Evolutionary conservation across 2,329 filamentous ascomycete species (phyloP).

Genomic region (Aspergillus nomiae): DNA sequence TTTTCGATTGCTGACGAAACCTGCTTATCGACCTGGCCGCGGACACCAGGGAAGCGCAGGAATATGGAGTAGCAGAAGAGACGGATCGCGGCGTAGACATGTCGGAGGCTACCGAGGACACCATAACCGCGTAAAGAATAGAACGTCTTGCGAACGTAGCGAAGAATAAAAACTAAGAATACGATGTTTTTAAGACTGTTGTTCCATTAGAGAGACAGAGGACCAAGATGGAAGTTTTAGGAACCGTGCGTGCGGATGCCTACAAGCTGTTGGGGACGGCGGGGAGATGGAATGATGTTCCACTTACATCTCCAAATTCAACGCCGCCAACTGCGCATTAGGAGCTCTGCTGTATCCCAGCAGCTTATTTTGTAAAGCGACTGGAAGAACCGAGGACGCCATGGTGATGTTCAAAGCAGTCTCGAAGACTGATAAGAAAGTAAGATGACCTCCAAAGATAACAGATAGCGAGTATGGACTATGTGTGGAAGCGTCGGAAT

Average conservation of each 20-base stretch:
- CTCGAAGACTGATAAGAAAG: slow-evolving; percentile 9
- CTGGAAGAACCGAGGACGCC: slow-evolving; percentile 44
- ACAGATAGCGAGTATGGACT: slow-evolving; percentile 7
- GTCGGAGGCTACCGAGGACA: slow-evolving; percentile 73
- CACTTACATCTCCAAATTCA: slow-evolving; percentile 49
- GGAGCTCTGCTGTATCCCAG: slow-evolving; percentile 38
- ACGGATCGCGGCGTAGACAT: slow-evolving; percentile 71
- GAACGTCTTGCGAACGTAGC: slow-evolving; percentile 76
- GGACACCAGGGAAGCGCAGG: slow-evolving; percentile 82
- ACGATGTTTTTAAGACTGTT: slow-evolving; percentile 78
- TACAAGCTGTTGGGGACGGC: neutral
- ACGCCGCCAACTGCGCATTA: slow-evolving; percentile 34
- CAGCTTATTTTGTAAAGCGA: slow-evolving; percentile 49
- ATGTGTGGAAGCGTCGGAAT: slow-evolving; percentile 13
- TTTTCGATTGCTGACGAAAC: slow-evolving; percentile 78
- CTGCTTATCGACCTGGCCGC: slow-evolving; percentile 80
- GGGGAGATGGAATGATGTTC: slow-evolving; percentile 7
- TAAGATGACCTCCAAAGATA: slow-evolving; percentile 6
- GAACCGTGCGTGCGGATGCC: neutral
- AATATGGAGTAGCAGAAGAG: slow-evolving; percentile 82
- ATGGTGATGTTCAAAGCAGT: slow-evolving; percentile 27
- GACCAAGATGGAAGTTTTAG: slow-evolving; percentile 2
- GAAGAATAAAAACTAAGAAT: slow-evolving; percentile 83
- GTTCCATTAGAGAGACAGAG: slow-evolving; percentile 8
- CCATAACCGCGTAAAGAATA: slow-evolving; percentile 89